Conservation (phyloP, 2,329 filamentous ascomycete species). For the Volutella citrinella region DNA sequence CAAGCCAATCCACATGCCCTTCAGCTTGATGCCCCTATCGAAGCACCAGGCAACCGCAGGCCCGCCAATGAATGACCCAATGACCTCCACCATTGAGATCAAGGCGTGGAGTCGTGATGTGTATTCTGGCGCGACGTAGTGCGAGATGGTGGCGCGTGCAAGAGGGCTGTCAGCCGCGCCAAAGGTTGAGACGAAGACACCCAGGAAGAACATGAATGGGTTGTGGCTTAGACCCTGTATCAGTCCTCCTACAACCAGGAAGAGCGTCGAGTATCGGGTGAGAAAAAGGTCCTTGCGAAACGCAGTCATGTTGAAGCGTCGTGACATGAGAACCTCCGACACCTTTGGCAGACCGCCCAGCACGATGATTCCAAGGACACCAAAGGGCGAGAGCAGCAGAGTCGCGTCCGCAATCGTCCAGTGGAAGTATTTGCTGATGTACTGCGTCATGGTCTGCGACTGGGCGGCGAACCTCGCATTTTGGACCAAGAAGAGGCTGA, state of each 20-base stretch:
- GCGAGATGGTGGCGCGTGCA: slow-evolving; percentile 37
- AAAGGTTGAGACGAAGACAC: slow-evolving; percentile 35
- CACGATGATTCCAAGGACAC: slow-evolving; percentile 36
- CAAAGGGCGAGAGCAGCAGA: slow-evolving; percentile 39
- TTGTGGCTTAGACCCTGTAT: slow-evolving; percentile 33
- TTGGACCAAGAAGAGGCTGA: slow-evolving; percentile 37
- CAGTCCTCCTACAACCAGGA: slow-evolving; percentile 31
- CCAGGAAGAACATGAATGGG: slow-evolving; percentile 33
- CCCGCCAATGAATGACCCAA: slow-evolving; percentile 38
- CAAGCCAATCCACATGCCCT: slow-evolving; percentile 35
- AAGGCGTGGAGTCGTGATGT: slow-evolving; percentile 41
- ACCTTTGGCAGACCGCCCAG: slow-evolving; percentile 35
- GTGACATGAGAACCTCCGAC: slow-evolving; percentile 29
- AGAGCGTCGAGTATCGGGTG: slow-evolving; percentile 29
- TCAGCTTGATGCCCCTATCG: slow-evolving; percentile 31
- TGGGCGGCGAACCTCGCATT: slow-evolving; percentile 35
- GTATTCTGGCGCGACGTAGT: slow-evolving; percentile 34
- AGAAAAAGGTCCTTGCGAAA: slow-evolving; percentile 38
- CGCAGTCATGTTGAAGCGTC: slow-evolving; percentile 30
- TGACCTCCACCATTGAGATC: slow-evolving; percentile 37
- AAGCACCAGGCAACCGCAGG: slow-evolving; percentile 39
- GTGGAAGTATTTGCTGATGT: slow-evolving; percentile 42
- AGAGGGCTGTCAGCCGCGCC: slow-evolving; percentile 38
- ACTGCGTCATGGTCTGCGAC: slow-evolving; percentile 36
- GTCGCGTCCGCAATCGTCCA: slow-evolving; percentile 41